phyloP scores from a whole-genome alignment of 768 basidiomycete genomes.

The Calocera viscosa region DNA sequence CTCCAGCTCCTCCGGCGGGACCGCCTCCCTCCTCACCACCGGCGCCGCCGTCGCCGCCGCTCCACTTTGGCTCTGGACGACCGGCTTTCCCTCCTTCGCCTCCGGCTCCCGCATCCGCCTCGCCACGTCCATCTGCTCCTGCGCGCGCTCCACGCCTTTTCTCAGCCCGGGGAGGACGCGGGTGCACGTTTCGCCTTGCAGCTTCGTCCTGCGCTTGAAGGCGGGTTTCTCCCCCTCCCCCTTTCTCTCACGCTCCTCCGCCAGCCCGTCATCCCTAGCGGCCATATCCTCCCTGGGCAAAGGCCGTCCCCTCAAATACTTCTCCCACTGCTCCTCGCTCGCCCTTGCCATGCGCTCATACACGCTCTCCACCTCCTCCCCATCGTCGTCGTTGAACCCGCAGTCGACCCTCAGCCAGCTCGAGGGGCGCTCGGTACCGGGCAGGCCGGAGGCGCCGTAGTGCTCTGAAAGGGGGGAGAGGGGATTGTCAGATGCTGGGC shows the following conservation, averaged over 20 bases:
- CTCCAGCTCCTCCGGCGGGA: too few species aligned
- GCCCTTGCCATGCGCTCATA: neutral
- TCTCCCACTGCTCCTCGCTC: neutral
- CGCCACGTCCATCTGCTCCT: neutral
- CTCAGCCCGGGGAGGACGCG: neutral
- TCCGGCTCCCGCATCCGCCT: neutral
- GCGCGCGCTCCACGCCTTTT: neutral
- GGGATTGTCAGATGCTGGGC: neutral
- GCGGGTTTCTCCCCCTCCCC: neutral
- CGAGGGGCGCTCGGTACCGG: neutral
- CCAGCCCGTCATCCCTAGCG: neutral
- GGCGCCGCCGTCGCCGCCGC: too few species aligned
- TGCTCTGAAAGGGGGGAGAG: neutral
- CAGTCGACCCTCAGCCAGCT: neutral
- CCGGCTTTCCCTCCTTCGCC: neutral
- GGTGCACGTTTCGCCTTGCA: neutral
- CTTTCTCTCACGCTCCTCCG: neutral
- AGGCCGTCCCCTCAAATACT: neutral
- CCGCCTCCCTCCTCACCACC: too few species aligned
- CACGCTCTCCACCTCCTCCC: neutral
- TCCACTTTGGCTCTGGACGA: too few species aligned
- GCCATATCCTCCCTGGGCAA: neutral
- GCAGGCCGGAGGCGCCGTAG: neutral
- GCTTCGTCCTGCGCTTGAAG: neutral
- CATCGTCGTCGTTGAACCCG: neutral